Base-by-base conservation (phyloP, 2,329 filamentous ascomycete genomes). In the Zalaria sp. region DNA sequence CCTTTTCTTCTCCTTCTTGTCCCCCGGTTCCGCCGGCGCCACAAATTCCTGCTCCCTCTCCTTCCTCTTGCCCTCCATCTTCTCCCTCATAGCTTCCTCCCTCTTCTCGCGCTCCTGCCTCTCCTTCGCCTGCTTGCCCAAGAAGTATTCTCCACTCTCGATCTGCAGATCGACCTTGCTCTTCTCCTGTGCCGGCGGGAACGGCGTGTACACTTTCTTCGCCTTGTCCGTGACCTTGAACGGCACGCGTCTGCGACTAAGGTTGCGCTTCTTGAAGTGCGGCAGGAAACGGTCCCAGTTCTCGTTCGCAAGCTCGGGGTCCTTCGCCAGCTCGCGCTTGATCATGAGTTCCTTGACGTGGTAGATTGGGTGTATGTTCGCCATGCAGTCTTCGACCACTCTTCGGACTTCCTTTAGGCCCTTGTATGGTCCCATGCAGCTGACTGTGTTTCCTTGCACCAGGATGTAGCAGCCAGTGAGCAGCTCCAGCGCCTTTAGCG, bases 161-260 rank as follows among this genome's bases (percentile, higher is more conserved):
- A 98, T 94, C 73, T 98, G 89, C 63, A 87, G 66, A 64, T 98
- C 91, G 53, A 98, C 76, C 77, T 96, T 98, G 77, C 88, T 95
- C 83, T 94, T 94, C 72, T 98, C 89, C 50, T 88, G 87, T 35
- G 87, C 77, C 5, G 91, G 91, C 38, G 91, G 91, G 79, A 98
- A 98, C 6, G 91, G 89, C 50, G 93, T 98, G 71, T 95, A 98
- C 8, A 72, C 65, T 74, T 94, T 96, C 75, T 89, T 93, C 58
- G 70, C 65, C 74, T 98, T 98, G 70, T 98, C 88, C 41, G 77
- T 86, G 58, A 98, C 79, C 56, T 84, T 86, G 70, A 77, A 76
- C 0, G 91, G 93, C 53, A 80, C 77, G 51, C 77, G 76, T 51
- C 91, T 75, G 68, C 87, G 88, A 67, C 77, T 87, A 50, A 96